These are phyloP conservation scores for Helianthus annuus DNA, from an alignment of 129 eudicot species.

Conservation along the genomic window DNA sequence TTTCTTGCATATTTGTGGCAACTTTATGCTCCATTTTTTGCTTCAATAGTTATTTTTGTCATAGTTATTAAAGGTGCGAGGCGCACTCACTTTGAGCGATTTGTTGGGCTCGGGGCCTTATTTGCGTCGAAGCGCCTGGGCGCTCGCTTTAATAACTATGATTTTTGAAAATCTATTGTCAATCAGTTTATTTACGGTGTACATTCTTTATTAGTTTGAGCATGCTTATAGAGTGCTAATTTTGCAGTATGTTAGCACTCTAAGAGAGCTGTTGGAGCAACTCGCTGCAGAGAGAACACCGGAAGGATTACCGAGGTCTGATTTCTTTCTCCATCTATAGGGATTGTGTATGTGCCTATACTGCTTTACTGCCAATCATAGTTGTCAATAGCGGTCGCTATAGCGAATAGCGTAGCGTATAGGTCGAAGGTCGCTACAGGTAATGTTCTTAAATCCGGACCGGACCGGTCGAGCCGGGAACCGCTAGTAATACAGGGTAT, in stretches of 20 bases:
- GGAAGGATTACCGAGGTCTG: conserved; percentile 83
- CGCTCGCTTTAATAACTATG: no score
- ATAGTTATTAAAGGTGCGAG: no score
- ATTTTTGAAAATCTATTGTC: not conserved
- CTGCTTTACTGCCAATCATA: conserved; percentile 1
- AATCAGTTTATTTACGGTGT: not conserved
- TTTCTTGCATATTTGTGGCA: not conserved
- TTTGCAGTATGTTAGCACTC: conserved; percentile 81
- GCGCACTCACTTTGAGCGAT: no score
- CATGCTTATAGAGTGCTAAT: not conserved
- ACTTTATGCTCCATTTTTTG: not conserved
- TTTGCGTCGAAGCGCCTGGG: no score
- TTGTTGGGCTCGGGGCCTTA: no score
- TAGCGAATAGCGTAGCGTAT: no score
- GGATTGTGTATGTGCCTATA: not conserved
- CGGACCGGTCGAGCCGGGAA: no score
- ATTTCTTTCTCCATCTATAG: not conserved
- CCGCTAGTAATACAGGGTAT: no score
- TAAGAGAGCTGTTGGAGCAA: conserved; percentile 83
- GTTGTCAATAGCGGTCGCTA: no score
- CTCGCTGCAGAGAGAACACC: conserved; percentile 71
- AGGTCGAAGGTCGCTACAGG: no score
- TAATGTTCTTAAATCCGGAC: no score
- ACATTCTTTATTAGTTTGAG: not conserved
- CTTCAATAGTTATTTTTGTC: not conserved